phyloP scores from a whole-genome alignment of 148 eudicot genomes.

The Arctostaphylos glauca region DNA sequence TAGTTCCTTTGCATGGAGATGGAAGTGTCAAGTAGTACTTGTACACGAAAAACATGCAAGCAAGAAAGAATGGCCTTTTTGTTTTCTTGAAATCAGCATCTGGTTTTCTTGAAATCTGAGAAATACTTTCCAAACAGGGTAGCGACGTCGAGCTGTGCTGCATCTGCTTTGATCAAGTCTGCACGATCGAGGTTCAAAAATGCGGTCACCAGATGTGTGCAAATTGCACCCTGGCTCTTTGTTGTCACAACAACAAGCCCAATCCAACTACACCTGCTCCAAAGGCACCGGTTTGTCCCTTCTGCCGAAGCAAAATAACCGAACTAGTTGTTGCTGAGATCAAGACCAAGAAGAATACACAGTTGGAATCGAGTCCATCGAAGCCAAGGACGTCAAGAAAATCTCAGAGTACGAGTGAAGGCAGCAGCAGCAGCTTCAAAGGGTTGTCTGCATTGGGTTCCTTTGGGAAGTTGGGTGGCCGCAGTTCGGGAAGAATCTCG shows the following conservation, averaged over 20 bases:
- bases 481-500: conserved; percentile 20
- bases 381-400: conserved; percentile 27
- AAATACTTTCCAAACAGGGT: conserved; percentile 19
- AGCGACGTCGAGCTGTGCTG: conserved; percentile 30
- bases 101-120: not conserved
- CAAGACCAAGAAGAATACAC: conserved; percentile 10
- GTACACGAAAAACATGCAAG: not conserved
- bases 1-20: not conserved
- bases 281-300: conserved; percentile 32
- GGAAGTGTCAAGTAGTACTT: not conserved
- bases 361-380: conserved; percentile 24
- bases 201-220: conserved; percentile 40
- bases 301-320: conserved; percentile 30
- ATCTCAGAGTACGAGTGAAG: conserved; percentile 14
- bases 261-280: not conserved
- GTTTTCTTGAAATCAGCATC: not conserved
- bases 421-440: conserved; percentile 26
- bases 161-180: conserved; percentile 36
- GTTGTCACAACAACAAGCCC: conserved; percentile 32
- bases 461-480: conserved; percentile 32
- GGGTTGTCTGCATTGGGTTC: conserved; percentile 27
- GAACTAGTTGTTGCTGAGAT: conserved; percentile 24
- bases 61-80: not conserved
- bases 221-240: conserved; percentile 29
- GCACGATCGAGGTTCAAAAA: conserved; percentile 31